Conservation (phyloP, 805 yeast genomes). For the Yamadazyma sp. region DNA sequence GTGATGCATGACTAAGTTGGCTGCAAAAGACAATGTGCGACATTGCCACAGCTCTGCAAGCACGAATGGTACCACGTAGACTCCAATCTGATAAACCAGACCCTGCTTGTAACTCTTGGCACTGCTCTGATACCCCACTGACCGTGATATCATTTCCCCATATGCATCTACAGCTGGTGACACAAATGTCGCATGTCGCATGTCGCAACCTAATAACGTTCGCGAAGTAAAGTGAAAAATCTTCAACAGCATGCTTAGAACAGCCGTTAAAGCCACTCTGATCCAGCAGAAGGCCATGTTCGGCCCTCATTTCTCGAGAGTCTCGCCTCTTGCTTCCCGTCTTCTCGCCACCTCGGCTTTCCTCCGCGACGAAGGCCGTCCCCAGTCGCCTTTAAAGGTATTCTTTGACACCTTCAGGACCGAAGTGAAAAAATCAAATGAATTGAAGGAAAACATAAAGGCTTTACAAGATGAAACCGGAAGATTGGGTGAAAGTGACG, state of each 20-base stretch:
- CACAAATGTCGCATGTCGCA: no score
- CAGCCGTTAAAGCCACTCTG: conserved; percentile 1
- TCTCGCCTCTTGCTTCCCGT: background rate
- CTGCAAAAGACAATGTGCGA: no score
- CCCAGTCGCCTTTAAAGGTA: conserved; percentile 83
- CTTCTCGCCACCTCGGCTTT: conserved; percentile 4
- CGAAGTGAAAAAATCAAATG: conserved; percentile 89
- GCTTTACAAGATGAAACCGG: conserved; percentile 96
- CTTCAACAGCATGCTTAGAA: conserved; percentile 8
- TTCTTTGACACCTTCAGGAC: conserved; percentile 87
- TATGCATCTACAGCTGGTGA: no score
- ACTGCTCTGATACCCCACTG: no score
- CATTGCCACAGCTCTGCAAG: no score
- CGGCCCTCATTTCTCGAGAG: background rate
- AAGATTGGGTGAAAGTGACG: conserved; percentile 88
- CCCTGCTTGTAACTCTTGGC: no score
- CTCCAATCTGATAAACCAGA: no score
- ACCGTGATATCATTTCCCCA: no score
- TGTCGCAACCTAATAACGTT: no score
- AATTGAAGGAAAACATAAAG: conserved; percentile 88
- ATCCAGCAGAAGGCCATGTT: conserved; percentile 1
- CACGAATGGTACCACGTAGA: no score
- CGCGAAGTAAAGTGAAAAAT: conserved; percentile 8
- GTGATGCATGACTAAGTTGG: no score
- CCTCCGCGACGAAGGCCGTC: conserved; percentile 18